Conservation (phyloP, 345 rosid species). For the Lepidium aucheri region DNA sequence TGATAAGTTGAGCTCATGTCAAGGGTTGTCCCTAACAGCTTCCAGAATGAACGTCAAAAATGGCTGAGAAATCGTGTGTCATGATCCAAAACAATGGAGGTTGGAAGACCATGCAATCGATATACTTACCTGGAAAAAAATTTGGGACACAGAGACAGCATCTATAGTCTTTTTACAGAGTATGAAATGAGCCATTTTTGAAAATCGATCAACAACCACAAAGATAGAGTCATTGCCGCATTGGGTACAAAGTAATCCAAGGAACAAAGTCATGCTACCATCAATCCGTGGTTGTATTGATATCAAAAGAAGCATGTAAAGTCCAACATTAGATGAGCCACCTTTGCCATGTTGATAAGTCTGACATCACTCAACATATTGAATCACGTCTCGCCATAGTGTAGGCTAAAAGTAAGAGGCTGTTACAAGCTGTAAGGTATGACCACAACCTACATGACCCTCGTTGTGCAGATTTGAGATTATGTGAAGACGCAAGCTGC, state of each 20-base stretch:
- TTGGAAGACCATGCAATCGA: neutral
- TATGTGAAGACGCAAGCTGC: no score
- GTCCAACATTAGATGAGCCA: neutral
- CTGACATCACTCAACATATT: neutral
- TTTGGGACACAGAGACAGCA: neutral
- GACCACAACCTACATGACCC: no score
- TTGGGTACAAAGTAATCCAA: no score
- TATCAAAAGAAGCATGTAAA: neutral
- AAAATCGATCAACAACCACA: neutral
- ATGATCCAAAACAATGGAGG: neutral
- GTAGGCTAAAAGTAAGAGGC: no score
- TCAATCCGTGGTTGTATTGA: neutral
- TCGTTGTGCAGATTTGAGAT: no score
- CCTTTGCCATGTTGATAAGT: no score
- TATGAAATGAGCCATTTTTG: neutral
- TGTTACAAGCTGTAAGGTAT: no score
- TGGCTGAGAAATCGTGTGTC: neutral
- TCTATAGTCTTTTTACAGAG: neutral
- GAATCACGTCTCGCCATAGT: neutral
- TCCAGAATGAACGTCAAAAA: neutral
- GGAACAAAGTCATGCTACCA: neutral
- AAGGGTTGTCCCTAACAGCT: neutral
- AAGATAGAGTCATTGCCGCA: neutral
- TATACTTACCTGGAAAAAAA: neutral
- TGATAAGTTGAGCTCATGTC: neutral